Evolutionary conservation across 441 rosid genomes (phyloP), one percentile per base, ranked within the genome.

Genomic region (Bocquillonia castaneifolia): DNA sequence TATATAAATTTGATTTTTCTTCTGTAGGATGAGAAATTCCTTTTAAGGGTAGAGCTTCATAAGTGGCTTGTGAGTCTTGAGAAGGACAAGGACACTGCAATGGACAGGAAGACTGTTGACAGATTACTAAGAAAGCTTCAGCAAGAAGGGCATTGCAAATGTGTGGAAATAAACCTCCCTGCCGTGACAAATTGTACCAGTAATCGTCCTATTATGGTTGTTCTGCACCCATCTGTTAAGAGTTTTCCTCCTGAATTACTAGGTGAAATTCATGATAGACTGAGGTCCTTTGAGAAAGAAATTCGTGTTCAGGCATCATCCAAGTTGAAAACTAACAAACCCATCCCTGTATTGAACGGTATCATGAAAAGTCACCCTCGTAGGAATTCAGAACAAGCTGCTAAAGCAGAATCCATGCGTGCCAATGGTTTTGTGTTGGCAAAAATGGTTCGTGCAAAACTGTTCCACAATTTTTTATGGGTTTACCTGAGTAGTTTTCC

Each of bases 391-490:
- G 89, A 74, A 14, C 79, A 80, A 74, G 79, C 83, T 72, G 74
- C 66, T 77, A 84, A 76, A 79, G 79, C 83, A 59, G 98, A 88
- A 77, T 85, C 90, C 51, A 90, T 92, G 92, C 92, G 94, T 64
- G 82, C 93, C 70, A 94, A 92, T 81, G 99, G 99, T 70, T 92
- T 90, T 83, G 91, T 92, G 71, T 76, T 87, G 75, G 91, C 97
- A 76, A 94, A 94, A 85, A 90, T 94, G 98, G 87, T 88, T 64
- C 96, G 98, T 31, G 91, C 91, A 47, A 92, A 89, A 76, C 83
- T 92, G 77, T 80, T 92, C 39, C 99, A 94, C 80, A 69, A 76
- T 63, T 94, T 88, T 81, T 86, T 94, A 55, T 94, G 97, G 99
- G 84, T 73, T 78, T 86, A 78, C 69, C 77, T 85, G 44, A 85